Evolutionary conservation across 1,139 yeast genomes (phyloP).

Genomic region (Debaryomycetaceae sp.): DNA sequence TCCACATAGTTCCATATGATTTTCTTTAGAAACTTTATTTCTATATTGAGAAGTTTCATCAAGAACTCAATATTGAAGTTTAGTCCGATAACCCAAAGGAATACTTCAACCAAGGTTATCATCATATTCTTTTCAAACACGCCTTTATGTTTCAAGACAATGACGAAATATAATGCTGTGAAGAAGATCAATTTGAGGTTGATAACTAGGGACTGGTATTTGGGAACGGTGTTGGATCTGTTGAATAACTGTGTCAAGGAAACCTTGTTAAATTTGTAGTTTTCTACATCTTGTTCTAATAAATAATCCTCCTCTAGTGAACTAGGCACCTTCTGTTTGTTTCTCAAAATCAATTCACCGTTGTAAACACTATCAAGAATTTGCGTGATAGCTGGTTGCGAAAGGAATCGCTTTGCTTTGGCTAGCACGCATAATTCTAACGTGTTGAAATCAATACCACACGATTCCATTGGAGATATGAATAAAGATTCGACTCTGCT

Average conservation of each 20-base stretch:
- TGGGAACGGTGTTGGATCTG: conserved; percentile 38
- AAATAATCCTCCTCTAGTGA: conserved; percentile 28
- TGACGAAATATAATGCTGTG: conserved; percentile 28
- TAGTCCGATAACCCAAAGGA: conserved; percentile 35
- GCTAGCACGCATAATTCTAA: conserved; percentile 54
- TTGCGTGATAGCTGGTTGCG: conserved; percentile 53
- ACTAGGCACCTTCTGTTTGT: conserved; percentile 22
- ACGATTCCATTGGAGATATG: conserved; percentile 37
- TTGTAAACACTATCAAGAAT: conserved; percentile 53
- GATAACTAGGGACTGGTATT: conserved; percentile 41
- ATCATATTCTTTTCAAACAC: conserved; percentile 5
- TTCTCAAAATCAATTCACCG: conserved; percentile 39
- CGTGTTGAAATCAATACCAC: conserved; percentile 35
- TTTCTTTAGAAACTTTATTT: conserved; percentile 33
- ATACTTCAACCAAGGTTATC: conserved; percentile 14
- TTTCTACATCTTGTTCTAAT: conserved; percentile 29
- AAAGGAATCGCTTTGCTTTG: conserved; percentile 51
- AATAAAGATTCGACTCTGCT: conserved; percentile 44
- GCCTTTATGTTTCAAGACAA: conserved; percentile 26
- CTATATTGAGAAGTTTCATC: conserved; percentile 41
- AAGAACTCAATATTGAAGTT: conserved; percentile 37
- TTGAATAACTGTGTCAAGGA: conserved; percentile 27
- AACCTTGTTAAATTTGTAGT: conserved; percentile 32
- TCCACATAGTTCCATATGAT: conserved; percentile 44
- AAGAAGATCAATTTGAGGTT: conserved; percentile 34